Evolutionary conservation across 1,139 yeast species (phyloP).

Genomic region (Tardiomyces blankii): DNA sequence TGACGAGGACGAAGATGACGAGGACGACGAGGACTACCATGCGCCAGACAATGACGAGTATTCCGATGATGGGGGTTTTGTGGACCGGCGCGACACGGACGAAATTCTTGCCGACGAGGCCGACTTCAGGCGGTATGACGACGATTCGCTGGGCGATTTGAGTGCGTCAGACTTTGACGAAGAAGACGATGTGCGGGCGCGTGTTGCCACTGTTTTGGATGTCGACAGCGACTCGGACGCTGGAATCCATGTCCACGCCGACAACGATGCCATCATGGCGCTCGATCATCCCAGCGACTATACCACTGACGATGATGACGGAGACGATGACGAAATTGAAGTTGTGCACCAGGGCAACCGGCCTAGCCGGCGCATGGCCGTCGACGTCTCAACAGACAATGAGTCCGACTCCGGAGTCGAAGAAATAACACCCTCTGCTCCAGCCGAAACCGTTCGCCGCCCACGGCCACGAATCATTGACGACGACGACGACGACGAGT

Average conservation of each 20-base stretch:
- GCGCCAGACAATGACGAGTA: constrained; percentile 6
- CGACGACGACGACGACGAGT: neutral
- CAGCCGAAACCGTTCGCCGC: neutral
- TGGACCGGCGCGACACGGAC: constrained; percentile 3
- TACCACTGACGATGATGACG: neutral
- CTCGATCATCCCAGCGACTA: neutral
- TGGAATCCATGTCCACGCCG: neutral
- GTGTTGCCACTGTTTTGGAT: neutral
- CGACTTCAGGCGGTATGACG: constrained; percentile 1
- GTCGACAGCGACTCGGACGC: constrained; percentile 1
- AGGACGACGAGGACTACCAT: constrained; percentile 6
- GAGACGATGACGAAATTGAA: neutral
- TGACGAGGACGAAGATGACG: constrained; percentile 6
- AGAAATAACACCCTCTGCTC: neutral
- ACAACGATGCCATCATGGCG: neutral
- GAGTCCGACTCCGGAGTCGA: neutral
- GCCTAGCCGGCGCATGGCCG: neutral
- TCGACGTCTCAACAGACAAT: neutral
- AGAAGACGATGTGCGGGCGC: constrained; percentile 1
- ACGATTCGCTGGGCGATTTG: neutral
- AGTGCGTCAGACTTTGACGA: neutral
- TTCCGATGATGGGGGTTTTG: constrained; percentile 6
- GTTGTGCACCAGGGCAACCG: neutral
- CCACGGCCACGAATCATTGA: neutral
- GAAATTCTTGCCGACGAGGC: constrained; percentile 6